Evolutionary conservation across 495 filamentous ascomycete genomes (phyloP).

Genomic region (Evansstolkia leycettana): DNA sequence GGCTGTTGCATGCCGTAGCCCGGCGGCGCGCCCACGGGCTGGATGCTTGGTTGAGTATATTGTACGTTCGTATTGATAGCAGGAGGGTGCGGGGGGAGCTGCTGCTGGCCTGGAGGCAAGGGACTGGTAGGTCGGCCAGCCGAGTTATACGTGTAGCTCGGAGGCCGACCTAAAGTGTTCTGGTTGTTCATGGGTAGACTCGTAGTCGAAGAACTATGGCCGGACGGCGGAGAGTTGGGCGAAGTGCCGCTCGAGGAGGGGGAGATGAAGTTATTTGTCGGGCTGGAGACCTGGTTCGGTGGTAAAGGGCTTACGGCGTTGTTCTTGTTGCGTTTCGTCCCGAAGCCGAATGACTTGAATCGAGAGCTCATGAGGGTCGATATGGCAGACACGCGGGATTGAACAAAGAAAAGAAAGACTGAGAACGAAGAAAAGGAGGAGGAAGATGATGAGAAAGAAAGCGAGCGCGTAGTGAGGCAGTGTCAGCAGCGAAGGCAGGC

Average conservation of each 20-base stretch:
- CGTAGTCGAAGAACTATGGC: slow-evolving; percentile 35
- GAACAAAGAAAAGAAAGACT: slow-evolving; percentile 2
- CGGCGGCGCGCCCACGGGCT: slow-evolving; percentile 39
- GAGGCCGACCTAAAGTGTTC: slow-evolving; percentile 43
- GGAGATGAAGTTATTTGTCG: slow-evolving; percentile 14
- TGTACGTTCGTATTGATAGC: slow-evolving; percentile 53
- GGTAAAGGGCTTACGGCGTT: slow-evolving; percentile 7
- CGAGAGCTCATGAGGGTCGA: slow-evolving; percentile 41
- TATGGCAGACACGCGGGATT: slow-evolving; percentile 1
- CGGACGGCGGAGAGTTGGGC: slow-evolving; percentile 25
- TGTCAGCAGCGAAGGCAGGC: background rate
- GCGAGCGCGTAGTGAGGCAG: background rate
- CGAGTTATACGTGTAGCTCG: slow-evolving; percentile 60
- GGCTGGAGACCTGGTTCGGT: slow-evolving; percentile 3
- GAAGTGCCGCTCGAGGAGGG: slow-evolving; percentile 23
- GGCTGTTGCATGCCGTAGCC: slow-evolving; percentile 36
- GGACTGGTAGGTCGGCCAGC: slow-evolving; percentile 46
- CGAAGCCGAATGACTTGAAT: slow-evolving; percentile 34
- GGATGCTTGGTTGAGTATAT: slow-evolving; percentile 42
- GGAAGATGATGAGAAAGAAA: slow-evolving; percentile 4
- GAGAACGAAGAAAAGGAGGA: slow-evolving; percentile 7
- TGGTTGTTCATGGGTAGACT: slow-evolving; percentile 42
- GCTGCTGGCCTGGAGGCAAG: slow-evolving; percentile 41
- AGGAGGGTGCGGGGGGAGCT: slow-evolving; percentile 58
- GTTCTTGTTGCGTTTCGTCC: slow-evolving; percentile 33